A percentile compares a stretch with the other conserved stretches of the same genome.
Evolutionary conservation across 2,329 filamentous ascomycete species (phyloP).

Genomic region (Sporothrix euskadiensis): DNA sequence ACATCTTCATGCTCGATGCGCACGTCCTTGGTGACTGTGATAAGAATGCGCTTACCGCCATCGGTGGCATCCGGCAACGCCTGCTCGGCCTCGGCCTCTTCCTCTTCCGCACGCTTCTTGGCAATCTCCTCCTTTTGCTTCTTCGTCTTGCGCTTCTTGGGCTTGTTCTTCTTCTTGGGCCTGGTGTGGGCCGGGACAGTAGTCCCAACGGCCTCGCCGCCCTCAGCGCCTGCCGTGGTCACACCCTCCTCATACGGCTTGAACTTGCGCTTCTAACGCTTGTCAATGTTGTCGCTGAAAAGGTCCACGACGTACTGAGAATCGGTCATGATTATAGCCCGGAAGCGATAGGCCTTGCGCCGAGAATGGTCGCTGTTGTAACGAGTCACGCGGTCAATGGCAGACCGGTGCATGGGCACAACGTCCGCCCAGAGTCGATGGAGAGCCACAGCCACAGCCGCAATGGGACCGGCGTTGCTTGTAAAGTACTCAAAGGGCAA

Average conservation of each 20-base stretch:
- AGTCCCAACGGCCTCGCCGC: background rate
- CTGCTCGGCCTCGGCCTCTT: background rate
- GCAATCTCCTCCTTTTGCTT: background rate
- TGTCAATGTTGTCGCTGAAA: background rate
- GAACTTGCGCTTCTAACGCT: slow-evolving; percentile 16
- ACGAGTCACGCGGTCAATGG: slow-evolving; percentile 22
- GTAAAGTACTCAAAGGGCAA: slow-evolving; percentile 20
- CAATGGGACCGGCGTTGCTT: slow-evolving; percentile 20
- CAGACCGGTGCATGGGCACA: slow-evolving; percentile 22
- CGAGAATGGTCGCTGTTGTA: slow-evolving; percentile 28
- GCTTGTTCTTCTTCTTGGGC: background rate
- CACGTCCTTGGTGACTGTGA: background rate
- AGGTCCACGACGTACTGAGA: slow-evolving; percentile 22
- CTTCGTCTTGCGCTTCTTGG: slow-evolving; percentile 8
- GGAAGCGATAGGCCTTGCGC: slow-evolving; percentile 28
- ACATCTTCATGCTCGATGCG: too few relatives aligned
- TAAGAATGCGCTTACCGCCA: background rate
- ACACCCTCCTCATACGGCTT: background rate
- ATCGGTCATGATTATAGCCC: slow-evolving; percentile 22
- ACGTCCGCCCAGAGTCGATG: slow-evolving; percentile 19
- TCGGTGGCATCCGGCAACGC: background rate
- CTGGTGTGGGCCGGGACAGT: background rate
- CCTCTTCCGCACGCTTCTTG: background rate
- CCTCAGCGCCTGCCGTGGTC: background rate
- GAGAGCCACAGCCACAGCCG: slow-evolving; percentile 22